Base-by-base conservation (phyloP, 2,329 filamentous ascomycete species). In the Magnaporthiopsis incrustans region DNA sequence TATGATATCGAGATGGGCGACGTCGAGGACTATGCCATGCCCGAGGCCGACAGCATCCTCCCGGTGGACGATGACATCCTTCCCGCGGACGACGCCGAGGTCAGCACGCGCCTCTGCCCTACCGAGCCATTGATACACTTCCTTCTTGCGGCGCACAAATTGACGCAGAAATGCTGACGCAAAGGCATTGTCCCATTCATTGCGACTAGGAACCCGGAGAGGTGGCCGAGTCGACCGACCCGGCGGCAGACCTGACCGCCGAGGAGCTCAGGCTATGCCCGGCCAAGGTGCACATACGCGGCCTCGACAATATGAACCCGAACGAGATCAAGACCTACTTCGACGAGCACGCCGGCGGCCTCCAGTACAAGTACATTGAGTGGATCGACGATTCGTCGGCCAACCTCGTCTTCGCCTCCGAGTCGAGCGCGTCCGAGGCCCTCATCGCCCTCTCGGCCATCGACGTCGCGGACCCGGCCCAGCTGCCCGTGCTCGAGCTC, bases 371-470 rank as follows among this genome's bases (percentile, higher is more conserved):
- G 64, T 82, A 85, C 66, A 81, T 97, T 67, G 92, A 98, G 77
- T 99, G 95, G 95, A 92, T 99, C 68, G 91, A 98, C 74, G 95
- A 99, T 75, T 88, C 86, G 8, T 94, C 92, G 0, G 91, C 92
- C 67, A 98, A 98, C 73, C 80, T 97, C 63, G 76, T 96, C 63
- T 98, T 95, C 77, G 79, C 77, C 56, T 81, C 81, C 8, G 79
- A 85, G 18, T 72, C 75, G 30, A 72, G 74, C 8, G 85, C 85
- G 1, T 77, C 79, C 25, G 80, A 84, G 60, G 86, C 85, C 25
- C 75, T 89, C 26, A 70, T 77, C 32, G 79, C 83, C 8, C 78
- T 89, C 33, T 77, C 81, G 64, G 76, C 77, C 25, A 74, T 83
- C 25, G 75, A 84, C 67, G 76, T 86, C 66, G 73, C 79, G 66